Evolutionary conservation across 352 stramenopile species (phyloP).

Genomic region (Phytophthora europaea): DNA sequence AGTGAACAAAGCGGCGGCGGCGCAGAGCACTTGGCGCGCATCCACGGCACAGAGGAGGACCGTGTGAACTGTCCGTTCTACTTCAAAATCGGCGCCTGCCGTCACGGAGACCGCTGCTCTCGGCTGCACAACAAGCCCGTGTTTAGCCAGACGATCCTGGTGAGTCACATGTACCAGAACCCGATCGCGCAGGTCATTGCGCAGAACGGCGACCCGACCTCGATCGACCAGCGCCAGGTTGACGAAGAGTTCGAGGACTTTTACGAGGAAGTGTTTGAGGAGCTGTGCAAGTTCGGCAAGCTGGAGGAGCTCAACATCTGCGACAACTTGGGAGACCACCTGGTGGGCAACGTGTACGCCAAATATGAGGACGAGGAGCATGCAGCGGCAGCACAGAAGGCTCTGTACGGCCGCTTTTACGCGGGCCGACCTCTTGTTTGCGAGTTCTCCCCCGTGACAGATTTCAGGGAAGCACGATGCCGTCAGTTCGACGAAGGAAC

Average conservation of each 20-base stretch:
- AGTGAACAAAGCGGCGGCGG: constrained; percentile 82
- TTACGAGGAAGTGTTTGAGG: constrained; percentile 98
- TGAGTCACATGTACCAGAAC: constrained; percentile 99
- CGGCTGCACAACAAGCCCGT: constrained; percentile 98
- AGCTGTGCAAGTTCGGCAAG: constrained; percentile 99
- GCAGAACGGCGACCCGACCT: constrained; percentile 83
- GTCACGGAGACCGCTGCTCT: constrained; percentile 99
- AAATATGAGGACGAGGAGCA: constrained; percentile 99
- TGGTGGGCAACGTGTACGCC: constrained; percentile 99
- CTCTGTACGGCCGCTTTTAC: constrained; percentile 98
- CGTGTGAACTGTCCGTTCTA: constrained; percentile 99
- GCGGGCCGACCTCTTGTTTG: constrained; percentile 95
- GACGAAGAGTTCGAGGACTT: constrained; percentile 98
- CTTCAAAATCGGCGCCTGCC: constrained; percentile 99
- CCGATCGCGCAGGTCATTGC: constrained; percentile 91
- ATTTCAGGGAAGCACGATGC: constrained; percentile 98
- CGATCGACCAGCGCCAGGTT: constrained; percentile 92
- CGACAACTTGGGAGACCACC: constrained; percentile 99
- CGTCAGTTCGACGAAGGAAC: constrained; percentile 99
- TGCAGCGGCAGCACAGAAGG: constrained; percentile 96
- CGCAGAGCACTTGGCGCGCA: constrained; percentile 96
- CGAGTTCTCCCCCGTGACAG: constrained; percentile 99
- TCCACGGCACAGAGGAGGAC: constrained; percentile 98
- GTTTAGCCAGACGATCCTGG: constrained; percentile 98
- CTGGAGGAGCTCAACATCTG: constrained; percentile 99